Percentiles rank a stretch among this genome's conserved stretches.
Evolutionary conservation across 169 alveolate genomes (phyloP).

Genomic region (Plasmodium vivax): DNA sequence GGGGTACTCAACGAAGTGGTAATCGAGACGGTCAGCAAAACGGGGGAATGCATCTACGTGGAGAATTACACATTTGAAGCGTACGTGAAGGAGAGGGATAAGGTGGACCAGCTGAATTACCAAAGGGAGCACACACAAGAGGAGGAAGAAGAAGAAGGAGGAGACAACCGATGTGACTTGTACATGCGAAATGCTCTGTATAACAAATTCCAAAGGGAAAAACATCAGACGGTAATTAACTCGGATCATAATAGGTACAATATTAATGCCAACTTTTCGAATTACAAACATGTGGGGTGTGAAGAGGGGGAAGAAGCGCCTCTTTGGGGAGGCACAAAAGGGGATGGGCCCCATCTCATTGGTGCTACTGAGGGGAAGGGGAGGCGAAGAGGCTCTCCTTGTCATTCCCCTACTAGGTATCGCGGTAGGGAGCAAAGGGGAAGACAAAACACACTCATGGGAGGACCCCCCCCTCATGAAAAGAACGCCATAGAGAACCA

Average conservation of each 20-base stretch:
- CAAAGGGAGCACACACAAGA: background rate
- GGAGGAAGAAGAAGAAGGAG: too few species aligned
- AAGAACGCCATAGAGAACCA: slow-evolving; percentile 11
- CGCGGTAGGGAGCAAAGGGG: background rate
- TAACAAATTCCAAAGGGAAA: slow-evolving; percentile 12
- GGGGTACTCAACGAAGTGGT: slow-evolving; percentile 38
- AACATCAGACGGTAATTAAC: slow-evolving; percentile 26
- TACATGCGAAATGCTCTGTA: slow-evolving; percentile 33
- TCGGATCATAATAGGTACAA: slow-evolving; percentile 41
- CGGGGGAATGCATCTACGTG: slow-evolving; percentile 56
- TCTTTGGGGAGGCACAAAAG: background rate
- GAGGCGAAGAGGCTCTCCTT: background rate
- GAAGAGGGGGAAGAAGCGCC: background rate
- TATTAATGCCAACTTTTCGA: slow-evolving; percentile 56
- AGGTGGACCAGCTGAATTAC: slow-evolving; percentile 44
- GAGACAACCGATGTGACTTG: slow-evolving; percentile 7
- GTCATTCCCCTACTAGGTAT: background rate
- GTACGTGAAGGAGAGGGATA: slow-evolving; percentile 41
- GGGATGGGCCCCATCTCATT: background rate
- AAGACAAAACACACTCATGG: background rate
- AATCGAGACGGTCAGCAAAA: slow-evolving; percentile 35
- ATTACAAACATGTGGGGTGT: slow-evolving; percentile 45
- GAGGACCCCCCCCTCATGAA: background rate
- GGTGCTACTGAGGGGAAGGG: background rate
- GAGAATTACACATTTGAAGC: slow-evolving; percentile 51